Percentiles rank a stretch among this genome's conserved stretches.
phyloP scores from a whole-genome alignment of 1,284 basidiomycete genomes.

The Ceratobasidium sp. region DNA sequence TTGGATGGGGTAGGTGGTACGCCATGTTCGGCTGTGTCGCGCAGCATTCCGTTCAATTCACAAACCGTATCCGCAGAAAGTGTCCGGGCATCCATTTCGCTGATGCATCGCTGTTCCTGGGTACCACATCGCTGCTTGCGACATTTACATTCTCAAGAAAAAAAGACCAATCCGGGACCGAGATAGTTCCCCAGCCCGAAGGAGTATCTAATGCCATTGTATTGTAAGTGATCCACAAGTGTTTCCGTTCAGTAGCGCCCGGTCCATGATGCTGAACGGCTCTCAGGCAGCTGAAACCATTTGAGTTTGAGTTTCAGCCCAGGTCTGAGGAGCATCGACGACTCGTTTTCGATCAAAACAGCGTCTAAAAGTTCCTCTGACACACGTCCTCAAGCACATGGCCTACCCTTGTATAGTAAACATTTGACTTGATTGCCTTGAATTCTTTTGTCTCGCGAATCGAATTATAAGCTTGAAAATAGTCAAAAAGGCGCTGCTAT shows the following conservation, averaged over 20 bases:
- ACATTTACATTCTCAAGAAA: conserved; percentile 41
- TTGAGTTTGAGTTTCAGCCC: neutral
- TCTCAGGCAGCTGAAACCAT: neutral
- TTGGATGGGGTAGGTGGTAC: conserved; percentile 30
- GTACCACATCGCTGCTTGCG: conserved; percentile 40
- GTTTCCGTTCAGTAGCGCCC: neutral
- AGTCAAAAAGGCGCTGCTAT: too few species aligned
- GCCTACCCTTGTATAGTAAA: too few species aligned
- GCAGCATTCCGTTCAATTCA: too few species aligned
- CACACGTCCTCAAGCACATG: too few species aligned
- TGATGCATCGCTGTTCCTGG: conserved; percentile 24
- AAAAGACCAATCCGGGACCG: neutral
- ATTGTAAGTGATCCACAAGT: neutral
- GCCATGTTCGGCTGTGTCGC: too few species aligned
- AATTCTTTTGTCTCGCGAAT: too few species aligned
- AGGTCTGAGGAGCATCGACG: neutral
- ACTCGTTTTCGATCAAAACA: too few species aligned
- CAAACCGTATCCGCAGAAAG: neutral
- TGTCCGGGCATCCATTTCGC: conserved; percentile 37
- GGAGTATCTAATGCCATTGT: neutral
- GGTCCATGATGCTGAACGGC: neutral
- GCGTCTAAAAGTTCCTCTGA: too few species aligned
- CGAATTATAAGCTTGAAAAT: too few species aligned
- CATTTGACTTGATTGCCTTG: too few species aligned
- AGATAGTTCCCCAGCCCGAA: conserved; percentile 7